Evolutionary conservation across 2,329 filamentous ascomycete genomes (phyloP).

Genomic region (Botrytis hyacinthi): DNA sequence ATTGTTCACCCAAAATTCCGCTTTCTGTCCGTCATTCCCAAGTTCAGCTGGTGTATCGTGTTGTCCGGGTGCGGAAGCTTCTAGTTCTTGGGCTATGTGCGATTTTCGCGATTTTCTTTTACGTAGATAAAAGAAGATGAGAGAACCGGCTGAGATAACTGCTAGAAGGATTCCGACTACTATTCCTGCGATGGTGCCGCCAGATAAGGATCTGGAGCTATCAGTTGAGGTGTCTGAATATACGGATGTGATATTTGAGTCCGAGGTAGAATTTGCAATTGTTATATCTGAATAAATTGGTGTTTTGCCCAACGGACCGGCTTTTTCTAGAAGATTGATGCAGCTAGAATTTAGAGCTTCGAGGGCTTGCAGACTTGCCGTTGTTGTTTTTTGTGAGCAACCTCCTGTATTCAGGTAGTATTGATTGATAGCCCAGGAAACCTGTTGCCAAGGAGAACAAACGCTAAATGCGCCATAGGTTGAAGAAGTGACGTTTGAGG

Average conservation of each 20-base stretch:
- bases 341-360: background rate
- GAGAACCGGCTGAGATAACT: background rate
- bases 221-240: background rate
- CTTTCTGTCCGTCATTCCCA: background rate
- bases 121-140: background rate
- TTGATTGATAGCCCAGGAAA: constrained; percentile 72
- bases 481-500: constrained; percentile 58
- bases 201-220: background rate
- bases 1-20: background rate
- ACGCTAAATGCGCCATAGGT: constrained; percentile 72
- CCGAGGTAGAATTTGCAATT: background rate
- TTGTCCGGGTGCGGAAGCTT: background rate
- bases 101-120: background rate
- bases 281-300: background rate
- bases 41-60: background rate
- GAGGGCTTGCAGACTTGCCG: too few species aligned
- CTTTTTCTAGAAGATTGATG: background rate
- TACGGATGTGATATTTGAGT: background rate
- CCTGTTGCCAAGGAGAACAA: constrained; percentile 66
- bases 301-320: background rate
- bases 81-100: background rate
- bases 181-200: background rate
- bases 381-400: background rate
- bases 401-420: constrained; percentile 43
- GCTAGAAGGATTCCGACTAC: background rate